Evolutionary conservation across 2,329 filamentous ascomycete genomes (phyloP).

Genomic region (Neofusicoccum kwambonambiense): DNA sequence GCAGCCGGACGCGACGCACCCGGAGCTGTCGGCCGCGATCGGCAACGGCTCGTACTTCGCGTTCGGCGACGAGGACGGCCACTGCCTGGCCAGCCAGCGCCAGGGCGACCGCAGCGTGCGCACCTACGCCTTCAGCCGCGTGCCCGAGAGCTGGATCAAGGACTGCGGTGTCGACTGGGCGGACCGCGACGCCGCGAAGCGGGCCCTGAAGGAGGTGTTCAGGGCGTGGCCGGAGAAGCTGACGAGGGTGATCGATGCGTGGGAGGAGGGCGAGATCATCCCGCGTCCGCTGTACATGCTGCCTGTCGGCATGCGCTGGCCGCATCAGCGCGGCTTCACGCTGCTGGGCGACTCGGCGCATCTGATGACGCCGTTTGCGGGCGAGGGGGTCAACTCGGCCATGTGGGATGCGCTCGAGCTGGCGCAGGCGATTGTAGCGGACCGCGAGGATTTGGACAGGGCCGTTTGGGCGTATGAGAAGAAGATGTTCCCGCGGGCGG

Average conservation of each 20-base stretch:
- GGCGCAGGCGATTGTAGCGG: constrained; percentile 26
- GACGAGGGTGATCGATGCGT: constrained; percentile 23
- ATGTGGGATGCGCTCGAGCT: constrained; percentile 56
- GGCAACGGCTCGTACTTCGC: constrained; percentile 30
- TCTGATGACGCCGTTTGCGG: constrained; percentile 58
- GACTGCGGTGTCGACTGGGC: constrained; percentile 47
- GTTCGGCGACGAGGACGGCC: constrained; percentile 33
- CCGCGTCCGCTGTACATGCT: constrained; percentile 51
- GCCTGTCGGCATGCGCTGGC: constrained; percentile 52
- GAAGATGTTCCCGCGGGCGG: constrained; percentile 26
- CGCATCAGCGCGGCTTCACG: constrained; percentile 50
- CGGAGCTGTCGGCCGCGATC: constrained; percentile 45
- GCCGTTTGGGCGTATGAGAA: constrained; percentile 25
- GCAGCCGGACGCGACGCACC: constrained; percentile 43
- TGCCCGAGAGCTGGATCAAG: constrained; percentile 39
- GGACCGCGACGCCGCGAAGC: constrained; percentile 37
- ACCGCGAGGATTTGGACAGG: constrained; percentile 25
- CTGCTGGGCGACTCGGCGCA: constrained; percentile 62
- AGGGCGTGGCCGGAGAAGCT: constrained; percentile 23
- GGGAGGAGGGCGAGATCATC: constrained; percentile 16
- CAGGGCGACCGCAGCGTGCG: constrained; percentile 52
- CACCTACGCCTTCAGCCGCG: constrained; percentile 38
- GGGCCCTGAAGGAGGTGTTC: constrained; percentile 34
- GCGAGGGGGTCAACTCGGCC: constrained; percentile 60
- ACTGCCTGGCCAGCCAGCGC: constrained; percentile 42